A percentile compares a stretch with the other conserved stretches of the same genome.
Evolutionary conservation across 352 stramenopile species (phyloP).

Genomic region (Phytophthora fragariaefolia): DNA sequence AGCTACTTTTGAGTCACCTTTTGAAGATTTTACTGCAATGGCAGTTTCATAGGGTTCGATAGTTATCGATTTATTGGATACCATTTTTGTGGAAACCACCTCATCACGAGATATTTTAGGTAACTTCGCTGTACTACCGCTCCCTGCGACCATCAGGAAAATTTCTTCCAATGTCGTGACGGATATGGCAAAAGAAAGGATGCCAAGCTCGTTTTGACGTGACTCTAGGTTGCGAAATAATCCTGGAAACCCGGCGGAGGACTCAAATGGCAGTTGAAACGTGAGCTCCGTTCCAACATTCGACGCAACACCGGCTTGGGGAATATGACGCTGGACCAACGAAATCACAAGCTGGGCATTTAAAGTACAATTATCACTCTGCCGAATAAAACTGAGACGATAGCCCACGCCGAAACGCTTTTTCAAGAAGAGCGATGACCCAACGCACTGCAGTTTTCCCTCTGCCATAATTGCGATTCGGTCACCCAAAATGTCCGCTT

Average conservation of each 20-base stretch:
- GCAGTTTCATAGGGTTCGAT: constrained; percentile 7
- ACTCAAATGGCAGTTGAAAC: constrained; percentile 77
- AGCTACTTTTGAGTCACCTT: constrained; percentile 10
- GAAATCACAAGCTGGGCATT: background rate
- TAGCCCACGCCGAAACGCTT: constrained; percentile 82
- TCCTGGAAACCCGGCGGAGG: constrained; percentile 56
- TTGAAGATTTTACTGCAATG: constrained; percentile 8
- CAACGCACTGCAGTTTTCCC: constrained; percentile 71
- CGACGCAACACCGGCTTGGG: constrained; percentile 48
- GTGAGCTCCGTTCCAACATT: constrained; percentile 81
- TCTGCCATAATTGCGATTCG: constrained; percentile 92
- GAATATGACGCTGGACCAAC: constrained; percentile 47
- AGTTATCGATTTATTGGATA: background rate
- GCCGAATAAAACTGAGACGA: constrained; percentile 69
- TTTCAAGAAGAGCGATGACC: constrained; percentile 87
- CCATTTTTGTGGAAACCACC: background rate
- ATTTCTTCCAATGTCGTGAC: constrained; percentile 91
- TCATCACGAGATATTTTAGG: background rate
- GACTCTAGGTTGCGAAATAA: constrained; percentile 82
- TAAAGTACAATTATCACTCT: background rate
- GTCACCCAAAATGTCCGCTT: constrained; percentile 92
- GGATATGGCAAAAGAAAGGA: constrained; percentile 75
- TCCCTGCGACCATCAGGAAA: constrained; percentile 88
- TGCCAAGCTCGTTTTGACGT: constrained; percentile 35
- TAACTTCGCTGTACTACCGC: background rate